These are phyloP conservation scores for Oryza coarctata DNA, from an alignment of 176 grass and related monocot species.

Conservation along the genomic window DNA sequence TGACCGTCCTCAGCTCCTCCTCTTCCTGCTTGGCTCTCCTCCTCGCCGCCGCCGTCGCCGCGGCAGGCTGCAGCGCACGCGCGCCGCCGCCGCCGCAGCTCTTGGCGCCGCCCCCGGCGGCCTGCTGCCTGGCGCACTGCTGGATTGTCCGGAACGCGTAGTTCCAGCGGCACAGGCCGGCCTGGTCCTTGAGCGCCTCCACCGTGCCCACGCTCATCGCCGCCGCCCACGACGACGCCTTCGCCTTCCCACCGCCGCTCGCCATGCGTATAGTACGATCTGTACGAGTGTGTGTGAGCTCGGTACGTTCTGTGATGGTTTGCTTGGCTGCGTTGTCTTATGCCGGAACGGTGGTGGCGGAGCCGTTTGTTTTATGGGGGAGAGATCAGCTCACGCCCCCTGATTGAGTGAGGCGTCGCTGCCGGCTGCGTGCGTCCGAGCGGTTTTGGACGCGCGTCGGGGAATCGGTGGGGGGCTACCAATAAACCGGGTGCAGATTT, in stretches of 20 bases:
- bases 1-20: conserved; percentile 57
- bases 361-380: background rate
- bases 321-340: background rate
- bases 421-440: background rate
- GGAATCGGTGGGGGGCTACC: conserved; percentile 31
- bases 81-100: background rate
- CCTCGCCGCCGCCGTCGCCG: background rate
- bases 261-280: conserved; percentile 16
- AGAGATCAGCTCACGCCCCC: background rate
- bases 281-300: background rate
- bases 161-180: conserved; percentile 51
- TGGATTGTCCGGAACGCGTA: conserved; percentile 42
- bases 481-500: conserved; percentile 39
- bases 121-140: conserved; percentile 3
- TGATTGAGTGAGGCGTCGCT: conserved; percentile 27
- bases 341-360: background rate
- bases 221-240: conserved; percentile 35
- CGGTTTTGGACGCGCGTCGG: conserved; percentile 18
- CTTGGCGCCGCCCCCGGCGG: background rate
- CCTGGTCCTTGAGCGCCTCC: conserved; percentile 65
- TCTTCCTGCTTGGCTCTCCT: conserved; percentile 46
- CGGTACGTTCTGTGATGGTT: background rate
- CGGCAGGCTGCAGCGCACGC: background rate
- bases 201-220: conserved; percentile 43
- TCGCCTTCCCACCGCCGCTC: conserved; percentile 31